Evolutionary conservation across 345 rosid genomes (phyloP), one percentile per base, ranked within the genome.

Genomic region (Zanthoxylum bungeanum): DNA sequence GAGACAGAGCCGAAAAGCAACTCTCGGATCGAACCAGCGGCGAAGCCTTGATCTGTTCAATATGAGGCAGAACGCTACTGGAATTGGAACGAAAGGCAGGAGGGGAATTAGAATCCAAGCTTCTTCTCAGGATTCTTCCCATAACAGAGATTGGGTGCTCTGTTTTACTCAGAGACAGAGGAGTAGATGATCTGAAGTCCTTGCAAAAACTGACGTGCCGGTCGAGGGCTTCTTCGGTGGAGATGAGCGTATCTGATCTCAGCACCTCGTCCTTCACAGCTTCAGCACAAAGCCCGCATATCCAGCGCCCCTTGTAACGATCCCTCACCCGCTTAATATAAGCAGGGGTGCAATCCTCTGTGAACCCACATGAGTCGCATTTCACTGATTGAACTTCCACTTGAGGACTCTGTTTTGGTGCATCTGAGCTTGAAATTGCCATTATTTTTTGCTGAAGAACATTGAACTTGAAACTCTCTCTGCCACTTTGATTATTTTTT

Each of bases 111-210:
- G 42, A 39, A 39, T 4, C 96, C 58, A 90, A 77, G 51, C 91
- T 81, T 30, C 91, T 82, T 27, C 91, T 82, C 36, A 93, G 70
- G 40, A 86, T 73, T 74, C 85, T 77, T 25, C 87, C 81, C 80
- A 93, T 72, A 46, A 75, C 93, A 0, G 83, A 81, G 52, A 93
- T 90, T 19, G 94, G 98, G 73, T 87, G 84, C 73, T 93, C 88
- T n/a, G 81, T 82, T 62, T 77, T 79, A 44, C 49, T 64, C 5
- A 53, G 58, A 12, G 31, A 12, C 0, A 80, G 75, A 17, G 78
- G 49, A 69, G 28, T 47, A 0, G 34, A 31, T 31, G 4, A 31
- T 31, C 34, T 31, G 4, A 31, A 31, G 34, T 31, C 34, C 2
- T 31, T 31, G 34, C 34, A 31, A 31, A 31, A 31, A 31, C 34